Percentiles rank a stretch among this genome's conserved stretches.
Conservation (phyloP, 495 filamentous ascomycete genomes). For the Articulospora tetracladia region DNA sequence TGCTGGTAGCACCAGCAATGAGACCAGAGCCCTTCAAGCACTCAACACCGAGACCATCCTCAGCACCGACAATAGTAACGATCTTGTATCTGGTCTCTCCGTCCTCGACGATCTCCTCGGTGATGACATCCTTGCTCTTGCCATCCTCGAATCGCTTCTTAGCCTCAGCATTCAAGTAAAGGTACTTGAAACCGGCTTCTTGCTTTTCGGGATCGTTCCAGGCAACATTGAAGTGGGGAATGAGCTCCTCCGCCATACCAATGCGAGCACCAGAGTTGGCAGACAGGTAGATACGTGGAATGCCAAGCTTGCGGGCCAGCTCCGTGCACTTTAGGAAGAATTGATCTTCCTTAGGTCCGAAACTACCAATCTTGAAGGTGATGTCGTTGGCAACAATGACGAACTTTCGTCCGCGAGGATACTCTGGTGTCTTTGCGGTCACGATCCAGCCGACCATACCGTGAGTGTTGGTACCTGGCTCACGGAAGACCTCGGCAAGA, state of each 20-base stretch:
- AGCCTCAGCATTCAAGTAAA: conserved; percentile 86
- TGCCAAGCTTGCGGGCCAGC: conserved; percentile 85
- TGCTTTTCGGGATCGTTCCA: conserved; percentile 87
- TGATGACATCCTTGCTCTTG: conserved; percentile 78
- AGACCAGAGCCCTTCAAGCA: conserved; percentile 95
- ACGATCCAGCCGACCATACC: conserved; percentile 99
- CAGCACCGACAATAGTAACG: conserved; percentile 87
- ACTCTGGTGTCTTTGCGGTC: conserved; percentile 96
- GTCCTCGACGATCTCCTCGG: conserved; percentile 77
- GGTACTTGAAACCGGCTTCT: conserved; percentile 93
- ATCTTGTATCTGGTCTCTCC: conserved; percentile 94
- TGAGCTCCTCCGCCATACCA: conserved; percentile 93
- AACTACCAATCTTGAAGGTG: conserved; percentile 97
- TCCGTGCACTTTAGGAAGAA: conserved; percentile 99
- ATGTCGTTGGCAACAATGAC: conserved; percentile 98
- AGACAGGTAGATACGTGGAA: conserved; percentile 95
- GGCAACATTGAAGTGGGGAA: conserved; percentile 93
- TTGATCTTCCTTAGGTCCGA: conserved; percentile 91
- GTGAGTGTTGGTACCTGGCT: conserved; percentile 89
- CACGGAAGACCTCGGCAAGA: conserved; percentile 85
- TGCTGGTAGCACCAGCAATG: conserved; percentile 95
- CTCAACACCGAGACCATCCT: conserved; percentile 96
- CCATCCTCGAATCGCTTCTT: conserved; percentile 87
- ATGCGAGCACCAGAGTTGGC: conserved; percentile 99
- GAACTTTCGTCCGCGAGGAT: conserved; percentile 86